A percentile compares a stretch with the other conserved stretches of the same genome.
Conservation (phyloP, 2,329 filamentous ascomycete genomes). For the Aspergillus caelatus region DNA sequence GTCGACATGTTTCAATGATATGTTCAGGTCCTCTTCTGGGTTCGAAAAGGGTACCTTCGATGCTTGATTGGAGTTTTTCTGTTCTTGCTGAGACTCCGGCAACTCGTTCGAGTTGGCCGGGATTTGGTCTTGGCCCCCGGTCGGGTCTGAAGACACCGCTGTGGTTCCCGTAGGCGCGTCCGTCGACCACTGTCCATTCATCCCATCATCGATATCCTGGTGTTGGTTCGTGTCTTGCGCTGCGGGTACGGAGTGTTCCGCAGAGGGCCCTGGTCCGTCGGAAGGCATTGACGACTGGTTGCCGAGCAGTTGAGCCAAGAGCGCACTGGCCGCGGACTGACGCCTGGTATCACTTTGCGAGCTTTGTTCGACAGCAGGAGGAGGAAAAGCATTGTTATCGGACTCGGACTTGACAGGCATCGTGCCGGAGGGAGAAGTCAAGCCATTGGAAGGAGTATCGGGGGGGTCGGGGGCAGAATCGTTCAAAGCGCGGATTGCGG, state of each 20-base stretch:
- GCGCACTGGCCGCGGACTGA: slow-evolving; percentile 44
- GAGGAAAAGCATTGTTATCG: slow-evolving; percentile 25
- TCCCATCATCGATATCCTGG: slow-evolving; percentile 9
- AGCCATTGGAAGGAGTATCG: slow-evolving; percentile 30
- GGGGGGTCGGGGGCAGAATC: slow-evolving; percentile 35
- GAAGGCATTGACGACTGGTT: slow-evolving; percentile 32
- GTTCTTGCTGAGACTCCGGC: slow-evolving; percentile 12
- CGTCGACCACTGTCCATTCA: slow-evolving; percentile 18
- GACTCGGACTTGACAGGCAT: slow-evolving; percentile 36
- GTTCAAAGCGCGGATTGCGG: slow-evolving; percentile 43
- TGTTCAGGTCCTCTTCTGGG: slow-evolving; percentile 11
- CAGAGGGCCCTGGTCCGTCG: slow-evolving; percentile 15
- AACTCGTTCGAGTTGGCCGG: slow-evolving; percentile 5
- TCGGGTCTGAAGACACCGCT: slow-evolving; percentile 12
- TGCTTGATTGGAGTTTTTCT: slow-evolving; percentile 16
- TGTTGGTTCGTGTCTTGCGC: slow-evolving; percentile 9
- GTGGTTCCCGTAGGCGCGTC: slow-evolving; percentile 12
- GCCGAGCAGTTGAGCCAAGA: slow-evolving; percentile 46
- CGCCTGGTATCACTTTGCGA: slow-evolving; percentile 38
- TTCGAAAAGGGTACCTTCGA: slow-evolving; percentile 15
- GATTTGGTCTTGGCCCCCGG: slow-evolving; percentile 16
- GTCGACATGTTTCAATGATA: slow-evolving; percentile 22
- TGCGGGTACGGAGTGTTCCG: slow-evolving; percentile 12
- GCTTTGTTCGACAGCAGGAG: slow-evolving; percentile 24
- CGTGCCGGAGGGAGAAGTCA: slow-evolving; percentile 29